These are phyloP conservation scores for Pecoramyces ruminantium DNA, from an alignment of 192 early-diverging fungal species.

Conservation along the genomic window DNA sequence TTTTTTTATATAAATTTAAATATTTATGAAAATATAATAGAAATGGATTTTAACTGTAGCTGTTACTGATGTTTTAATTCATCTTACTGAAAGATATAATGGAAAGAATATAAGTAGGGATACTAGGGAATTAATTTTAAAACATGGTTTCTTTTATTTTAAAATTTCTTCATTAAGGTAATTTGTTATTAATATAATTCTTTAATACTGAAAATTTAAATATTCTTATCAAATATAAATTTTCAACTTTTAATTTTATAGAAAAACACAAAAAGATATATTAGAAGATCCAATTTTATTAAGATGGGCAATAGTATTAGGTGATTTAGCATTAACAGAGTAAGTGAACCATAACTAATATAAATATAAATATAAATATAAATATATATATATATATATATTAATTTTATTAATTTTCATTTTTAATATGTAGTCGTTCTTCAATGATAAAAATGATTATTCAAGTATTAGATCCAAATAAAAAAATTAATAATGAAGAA, in stretches of 20 bases:
- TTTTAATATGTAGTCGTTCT: conserved; percentile 6
- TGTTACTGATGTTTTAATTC: too few relatives aligned
- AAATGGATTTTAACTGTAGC: too few relatives aligned
- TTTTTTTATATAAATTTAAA: conserved; percentile 2
- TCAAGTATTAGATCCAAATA: conserved; percentile 13
- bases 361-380: too few relatives aligned
- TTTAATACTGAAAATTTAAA: background rate
- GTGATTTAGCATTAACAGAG: conserved; percentile 16
- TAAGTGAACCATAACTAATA: background rate
- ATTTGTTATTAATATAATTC: background rate
- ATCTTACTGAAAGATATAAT: too few relatives aligned
- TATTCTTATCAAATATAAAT: too few relatives aligned
- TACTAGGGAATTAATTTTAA: conserved; percentile 15
- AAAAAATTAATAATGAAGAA: conserved; percentile 18
- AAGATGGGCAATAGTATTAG: conserved; percentile 20
- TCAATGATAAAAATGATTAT: conserved; percentile 14
- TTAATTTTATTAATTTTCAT: background rate
- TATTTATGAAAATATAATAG: conserved; percentile 4
- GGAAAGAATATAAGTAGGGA: conserved; percentile 2
- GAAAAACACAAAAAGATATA: conserved; percentile 15
- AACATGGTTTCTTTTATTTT: conserved; percentile 21
- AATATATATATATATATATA: conserved; percentile 8
- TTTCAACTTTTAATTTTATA: background rate
- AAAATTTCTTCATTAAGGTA: background rate
- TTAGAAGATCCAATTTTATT: conserved; percentile 14